Evolutionary conservation across 352 stramenopile species (phyloP), one percentile per base, ranked within the genome.

Genomic region (Phytophthora sp.): DNA sequence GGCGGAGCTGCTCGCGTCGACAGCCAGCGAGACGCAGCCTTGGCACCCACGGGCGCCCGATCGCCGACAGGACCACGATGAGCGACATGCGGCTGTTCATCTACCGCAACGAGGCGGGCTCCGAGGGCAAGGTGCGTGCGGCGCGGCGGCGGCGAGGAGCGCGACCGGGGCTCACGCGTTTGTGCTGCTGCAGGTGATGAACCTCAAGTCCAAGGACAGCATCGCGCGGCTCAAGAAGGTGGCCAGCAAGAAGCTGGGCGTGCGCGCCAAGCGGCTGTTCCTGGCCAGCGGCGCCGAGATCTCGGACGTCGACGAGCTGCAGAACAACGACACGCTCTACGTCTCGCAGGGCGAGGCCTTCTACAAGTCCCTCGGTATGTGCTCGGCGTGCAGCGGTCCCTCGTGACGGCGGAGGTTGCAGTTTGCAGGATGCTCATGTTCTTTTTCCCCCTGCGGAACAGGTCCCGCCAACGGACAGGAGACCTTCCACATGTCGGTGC

Each of bases 241-340:
- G 27, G 85, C 84, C 41, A 92, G 86, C 58, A 95, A 94, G 72
- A 96, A 96, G 64, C 76, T 95, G 42, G 74, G 78, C 15, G 59
- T 96, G 56, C 82, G 85, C 26, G 84, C 84, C 18, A 93, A 91
- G 62, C 63, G 82, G 55, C 66, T 94, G 55, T 96, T 94, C 53
- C 76, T 93, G 2, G 79, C 87, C 11, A 94, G 77, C 11, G 86
- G 84, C 48, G 86, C 84, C 21, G 88, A 96, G 70, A 91, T 95
- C 70, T 82, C 84, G 32, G 84, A 92, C 62, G 84, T 95, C 18
- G 85, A 95, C 63, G 84, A 95, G 73, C 72, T 96, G 45, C 79
- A 94, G 74, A 93, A 94, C 76, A 94, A 96, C 71, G 88, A 95
- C 66, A 92, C 86, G 69, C 74, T 96, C 17, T 92, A 95, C 60